These are phyloP conservation scores for Diaporthe sp. DNA, from an alignment of 2,329 filamentous ascomycete genomes.

Conservation along the genomic window DNA sequence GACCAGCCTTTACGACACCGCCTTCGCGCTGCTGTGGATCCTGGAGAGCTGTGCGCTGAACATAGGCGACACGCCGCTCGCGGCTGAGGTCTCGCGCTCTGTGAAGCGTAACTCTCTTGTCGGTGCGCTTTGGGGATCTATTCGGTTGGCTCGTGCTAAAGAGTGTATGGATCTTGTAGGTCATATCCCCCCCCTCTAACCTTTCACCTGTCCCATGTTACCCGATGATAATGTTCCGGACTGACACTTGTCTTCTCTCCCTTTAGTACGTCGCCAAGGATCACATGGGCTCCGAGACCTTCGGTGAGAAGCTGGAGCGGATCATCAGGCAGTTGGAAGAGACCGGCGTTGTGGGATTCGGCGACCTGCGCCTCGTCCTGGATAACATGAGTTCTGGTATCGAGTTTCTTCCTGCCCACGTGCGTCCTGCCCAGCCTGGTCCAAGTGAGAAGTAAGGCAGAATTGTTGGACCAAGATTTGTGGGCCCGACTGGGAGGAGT, in stretches of 20 bases:
- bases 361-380: neutral
- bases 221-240: too few species aligned
- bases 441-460: neutral
- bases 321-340: neutral
- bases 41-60: constrained; percentile 3
- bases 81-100: neutral
- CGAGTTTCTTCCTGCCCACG: too few species aligned
- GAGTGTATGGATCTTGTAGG: neutral
- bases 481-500: too few species aligned
- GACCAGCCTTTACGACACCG: neutral
- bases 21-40: neutral
- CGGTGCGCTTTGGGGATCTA: neutral
- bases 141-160: neutral
- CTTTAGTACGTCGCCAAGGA: neutral
- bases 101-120: neutral
- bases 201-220: too few species aligned
- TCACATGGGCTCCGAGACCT: neutral
- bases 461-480: neutral
- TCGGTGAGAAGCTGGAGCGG: neutral
- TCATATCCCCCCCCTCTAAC: neutral
- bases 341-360: neutral
- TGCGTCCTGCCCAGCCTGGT: neutral
- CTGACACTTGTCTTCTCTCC: neutral
- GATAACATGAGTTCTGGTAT: neutral
- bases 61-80: neutral